Conservation (phyloP, 176 grass and related monocot species). For the Puya raimondii region DNA sequence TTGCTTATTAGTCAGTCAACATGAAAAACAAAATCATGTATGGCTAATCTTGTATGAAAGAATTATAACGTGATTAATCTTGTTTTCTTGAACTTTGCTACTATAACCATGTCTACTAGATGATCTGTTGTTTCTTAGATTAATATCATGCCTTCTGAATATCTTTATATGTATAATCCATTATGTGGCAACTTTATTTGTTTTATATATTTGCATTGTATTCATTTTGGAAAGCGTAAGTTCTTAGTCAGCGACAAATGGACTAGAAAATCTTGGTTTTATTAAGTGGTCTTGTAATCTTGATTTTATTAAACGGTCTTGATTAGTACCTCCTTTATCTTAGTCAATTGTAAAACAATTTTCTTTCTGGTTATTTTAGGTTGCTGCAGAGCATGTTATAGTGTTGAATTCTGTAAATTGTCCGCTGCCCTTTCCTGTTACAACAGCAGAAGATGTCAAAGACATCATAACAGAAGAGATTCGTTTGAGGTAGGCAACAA, state of each 20-base stretch:
- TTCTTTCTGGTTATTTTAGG: slow-evolving; percentile 23
- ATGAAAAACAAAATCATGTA: background rate
- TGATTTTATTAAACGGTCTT: background rate
- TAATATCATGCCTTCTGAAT: too few relatives aligned
- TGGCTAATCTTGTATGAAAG: background rate
- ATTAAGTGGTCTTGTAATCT: background rate
- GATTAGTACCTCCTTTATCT: background rate
- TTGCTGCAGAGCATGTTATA: slow-evolving; percentile 52
- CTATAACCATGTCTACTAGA: too few relatives aligned
- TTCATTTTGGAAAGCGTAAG: background rate
- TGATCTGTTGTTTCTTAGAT: too few relatives aligned
- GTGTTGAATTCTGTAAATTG: slow-evolving; percentile 80
- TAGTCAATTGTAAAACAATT: background rate
- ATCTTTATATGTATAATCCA: too few relatives aligned
- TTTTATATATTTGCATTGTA: too few relatives aligned
- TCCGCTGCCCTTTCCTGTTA: slow-evolving; percentile 85
- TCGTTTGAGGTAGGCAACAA: slow-evolving; percentile 60
- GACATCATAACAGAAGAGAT: slow-evolving; percentile 89
- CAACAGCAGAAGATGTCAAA: slow-evolving; percentile 61
- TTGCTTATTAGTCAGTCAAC: too few relatives aligned
- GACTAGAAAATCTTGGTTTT: background rate
- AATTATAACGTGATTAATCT: background rate
- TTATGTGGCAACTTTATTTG: too few relatives aligned
- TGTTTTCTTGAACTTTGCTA: too few relatives aligned
- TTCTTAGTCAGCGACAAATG: background rate